phyloP scores from a whole-genome alignment of 768 basidiomycete species.

The Rhodocollybia butyracea region DNA sequence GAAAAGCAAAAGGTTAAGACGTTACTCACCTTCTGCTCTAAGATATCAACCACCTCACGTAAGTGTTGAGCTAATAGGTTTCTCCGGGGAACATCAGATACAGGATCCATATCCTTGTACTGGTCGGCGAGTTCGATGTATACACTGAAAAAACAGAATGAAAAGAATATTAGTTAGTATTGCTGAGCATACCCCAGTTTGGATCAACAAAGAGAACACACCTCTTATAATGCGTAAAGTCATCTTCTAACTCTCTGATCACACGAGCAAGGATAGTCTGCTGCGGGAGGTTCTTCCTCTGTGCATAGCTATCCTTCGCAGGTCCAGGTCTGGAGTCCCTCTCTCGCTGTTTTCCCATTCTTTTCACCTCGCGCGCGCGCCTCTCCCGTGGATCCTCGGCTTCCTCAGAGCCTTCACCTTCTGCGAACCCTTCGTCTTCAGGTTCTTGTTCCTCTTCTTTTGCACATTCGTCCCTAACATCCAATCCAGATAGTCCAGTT shows the following conservation, averaged over 20 bases:
- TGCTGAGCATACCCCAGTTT: constrained; percentile 3
- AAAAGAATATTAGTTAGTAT: neutral
- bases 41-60: constrained; percentile 84
- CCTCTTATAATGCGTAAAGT: constrained; percentile 95
- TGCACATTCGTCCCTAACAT: constrained; percentile 9
- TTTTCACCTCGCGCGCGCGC: constrained; percentile 7
- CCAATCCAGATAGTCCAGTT: constrained; percentile 14
- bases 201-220: constrained; percentile 33
- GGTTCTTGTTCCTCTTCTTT: constrained; percentile 18
- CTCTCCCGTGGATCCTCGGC: constrained; percentile 13
- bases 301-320: constrained; percentile 29
- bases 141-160: constrained; percentile 48
- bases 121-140: constrained; percentile 90
- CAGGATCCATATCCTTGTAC: constrained; percentile 87
- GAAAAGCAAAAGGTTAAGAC: neutral
- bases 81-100: constrained; percentile 74
- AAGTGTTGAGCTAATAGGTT: constrained; percentile 87
- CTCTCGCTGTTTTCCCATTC: constrained; percentile 32
- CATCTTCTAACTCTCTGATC: constrained; percentile 86
- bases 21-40: constrained; percentile 83
- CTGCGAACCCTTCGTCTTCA: constrained; percentile 49
- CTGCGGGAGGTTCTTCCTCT: constrained; percentile 57
- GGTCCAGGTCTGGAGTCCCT: no score
- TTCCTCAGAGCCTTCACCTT: constrained; percentile 43
- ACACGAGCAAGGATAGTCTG: constrained; percentile 87